A percentile compares a stretch with the other conserved stretches of the same genome.
Evolutionary conservation across 2,329 filamentous ascomycete species (phyloP).

Genomic region (Fusarium coicis): DNA sequence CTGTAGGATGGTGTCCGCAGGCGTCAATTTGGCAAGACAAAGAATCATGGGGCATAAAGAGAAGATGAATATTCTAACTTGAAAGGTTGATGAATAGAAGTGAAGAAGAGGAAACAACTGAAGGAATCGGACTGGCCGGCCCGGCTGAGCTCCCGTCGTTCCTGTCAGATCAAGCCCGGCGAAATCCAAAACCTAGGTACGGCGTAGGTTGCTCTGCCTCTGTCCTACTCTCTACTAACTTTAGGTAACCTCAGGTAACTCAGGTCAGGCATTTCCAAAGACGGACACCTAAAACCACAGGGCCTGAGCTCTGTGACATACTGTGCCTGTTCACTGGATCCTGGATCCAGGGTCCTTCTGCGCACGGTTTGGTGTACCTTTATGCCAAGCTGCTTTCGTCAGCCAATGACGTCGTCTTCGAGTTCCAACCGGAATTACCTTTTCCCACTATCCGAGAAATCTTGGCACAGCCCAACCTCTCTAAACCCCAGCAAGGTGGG

Average conservation of each 20-base stretch:
- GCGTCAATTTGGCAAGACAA: neutral
- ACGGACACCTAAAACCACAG: constrained; percentile 22
- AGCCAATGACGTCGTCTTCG: constrained; percentile 42
- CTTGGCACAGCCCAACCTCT: constrained; percentile 43
- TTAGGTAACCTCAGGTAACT: neutral
- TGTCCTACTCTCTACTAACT: neutral
- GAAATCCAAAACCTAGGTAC: constrained; percentile 23
- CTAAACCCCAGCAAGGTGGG: constrained; percentile 40
- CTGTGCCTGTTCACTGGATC: constrained; percentile 9
- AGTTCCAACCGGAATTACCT: constrained; percentile 21
- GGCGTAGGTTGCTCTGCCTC: neutral
- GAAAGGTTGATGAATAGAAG: constrained; percentile 14
- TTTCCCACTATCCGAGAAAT: constrained; percentile 9
- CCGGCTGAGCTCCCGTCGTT: constrained; percentile 6
- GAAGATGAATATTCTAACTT: neutral
- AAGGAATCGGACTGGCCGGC: constrained; percentile 28
- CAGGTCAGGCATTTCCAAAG: constrained; percentile 19
- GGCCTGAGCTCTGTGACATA: constrained; percentile 11
- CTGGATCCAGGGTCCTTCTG: constrained; percentile 32
- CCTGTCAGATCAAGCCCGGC: constrained; percentile 16
- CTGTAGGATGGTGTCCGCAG: constrained; percentile 2
- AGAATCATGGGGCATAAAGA: constrained; percentile 1
- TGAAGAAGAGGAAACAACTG: constrained; percentile 1
- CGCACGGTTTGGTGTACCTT: constrained; percentile 18
- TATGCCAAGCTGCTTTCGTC: constrained; percentile 33